These are phyloP conservation scores for Brassica cretica DNA, from an alignment of 345 rosid species.

Conservation along the genomic window DNA sequence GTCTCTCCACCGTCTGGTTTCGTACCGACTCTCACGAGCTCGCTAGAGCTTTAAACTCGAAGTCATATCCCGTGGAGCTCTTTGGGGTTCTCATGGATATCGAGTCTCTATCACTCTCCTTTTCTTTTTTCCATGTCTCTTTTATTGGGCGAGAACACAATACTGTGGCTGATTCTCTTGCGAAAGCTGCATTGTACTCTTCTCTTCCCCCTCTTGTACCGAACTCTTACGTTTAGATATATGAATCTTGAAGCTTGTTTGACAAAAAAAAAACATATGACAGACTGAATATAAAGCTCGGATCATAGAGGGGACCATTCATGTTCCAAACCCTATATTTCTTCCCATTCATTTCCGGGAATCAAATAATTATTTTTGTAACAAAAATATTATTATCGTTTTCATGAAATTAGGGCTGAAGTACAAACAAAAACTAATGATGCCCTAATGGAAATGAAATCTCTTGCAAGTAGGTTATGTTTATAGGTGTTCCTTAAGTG, in stretches of 20 bases:
- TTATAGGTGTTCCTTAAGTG: no score
- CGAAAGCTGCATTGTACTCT: background rate
- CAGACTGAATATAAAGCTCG: constrained; percentile 46
- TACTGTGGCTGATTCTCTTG: background rate
- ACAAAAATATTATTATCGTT: background rate
- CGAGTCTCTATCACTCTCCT: background rate
- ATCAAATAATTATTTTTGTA: background rate
- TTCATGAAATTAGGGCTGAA: constrained; percentile 39
- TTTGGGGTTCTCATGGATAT: background rate
- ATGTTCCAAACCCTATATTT: constrained; percentile 22
- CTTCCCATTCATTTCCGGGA: constrained; percentile 23
- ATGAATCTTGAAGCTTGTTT: no score
- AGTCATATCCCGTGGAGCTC: background rate
- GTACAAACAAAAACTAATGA: constrained; percentile 37
- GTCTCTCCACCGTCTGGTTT: background rate
- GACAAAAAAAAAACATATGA: background rate
- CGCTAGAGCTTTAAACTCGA: background rate
- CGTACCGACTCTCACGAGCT: background rate
- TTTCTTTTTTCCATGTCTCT: background rate
- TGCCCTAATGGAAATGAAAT: constrained; percentile 41
- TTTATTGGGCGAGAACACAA: background rate
- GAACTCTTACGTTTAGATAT: no score
- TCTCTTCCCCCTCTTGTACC: no score
- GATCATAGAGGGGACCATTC: constrained; percentile 39
- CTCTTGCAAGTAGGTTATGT: constrained; percentile 22